Conservation (phyloP, 169 alveolate species). For the Amoebophrya sp. region DNA sequence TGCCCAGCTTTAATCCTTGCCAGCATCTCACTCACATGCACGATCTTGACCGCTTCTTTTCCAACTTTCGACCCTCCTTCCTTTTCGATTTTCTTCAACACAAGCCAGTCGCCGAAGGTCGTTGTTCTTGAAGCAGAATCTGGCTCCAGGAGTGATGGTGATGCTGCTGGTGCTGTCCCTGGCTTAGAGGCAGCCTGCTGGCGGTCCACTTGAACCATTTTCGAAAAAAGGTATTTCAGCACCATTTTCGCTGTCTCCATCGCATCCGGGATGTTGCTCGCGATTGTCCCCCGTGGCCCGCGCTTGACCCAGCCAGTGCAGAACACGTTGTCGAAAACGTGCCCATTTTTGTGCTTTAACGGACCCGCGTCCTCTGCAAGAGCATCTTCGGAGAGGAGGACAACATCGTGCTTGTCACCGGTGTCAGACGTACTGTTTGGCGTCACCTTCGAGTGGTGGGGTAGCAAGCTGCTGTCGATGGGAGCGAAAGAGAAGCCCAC, state of each 20-base stretch:
- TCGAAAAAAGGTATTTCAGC: neutral
- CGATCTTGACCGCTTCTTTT: slow-evolving; percentile 7
- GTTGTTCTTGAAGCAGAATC: neutral
- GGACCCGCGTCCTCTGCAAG: too few relatives aligned
- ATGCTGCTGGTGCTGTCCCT: too few relatives aligned
- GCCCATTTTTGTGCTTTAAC: neutral
- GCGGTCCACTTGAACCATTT: neutral
- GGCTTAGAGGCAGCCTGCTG: neutral
- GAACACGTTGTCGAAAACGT: neutral
- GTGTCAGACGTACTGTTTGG: too few relatives aligned
- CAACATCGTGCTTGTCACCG: too few relatives aligned
- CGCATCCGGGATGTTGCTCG: slow-evolving; percentile 32
- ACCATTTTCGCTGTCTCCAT: neutral
- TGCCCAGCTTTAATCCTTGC: too few relatives aligned
- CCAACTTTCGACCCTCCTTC: neutral
- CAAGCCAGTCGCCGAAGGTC: neutral
- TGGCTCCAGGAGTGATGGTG: neutral
- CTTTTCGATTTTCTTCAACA: neutral
- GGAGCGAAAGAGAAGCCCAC: neutral
- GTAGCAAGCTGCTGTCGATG: neutral
- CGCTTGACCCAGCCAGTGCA: slow-evolving; percentile 35
- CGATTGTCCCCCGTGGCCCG: slow-evolving; percentile 37
- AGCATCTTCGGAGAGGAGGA: too few relatives aligned
- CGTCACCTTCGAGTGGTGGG: neutral
- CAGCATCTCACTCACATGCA: slow-evolving; percentile 27